These are phyloP conservation scores for Suillus ampliporus DNA, from an alignment of 768 basidiomycete genomes.

Conservation along the genomic window DNA sequence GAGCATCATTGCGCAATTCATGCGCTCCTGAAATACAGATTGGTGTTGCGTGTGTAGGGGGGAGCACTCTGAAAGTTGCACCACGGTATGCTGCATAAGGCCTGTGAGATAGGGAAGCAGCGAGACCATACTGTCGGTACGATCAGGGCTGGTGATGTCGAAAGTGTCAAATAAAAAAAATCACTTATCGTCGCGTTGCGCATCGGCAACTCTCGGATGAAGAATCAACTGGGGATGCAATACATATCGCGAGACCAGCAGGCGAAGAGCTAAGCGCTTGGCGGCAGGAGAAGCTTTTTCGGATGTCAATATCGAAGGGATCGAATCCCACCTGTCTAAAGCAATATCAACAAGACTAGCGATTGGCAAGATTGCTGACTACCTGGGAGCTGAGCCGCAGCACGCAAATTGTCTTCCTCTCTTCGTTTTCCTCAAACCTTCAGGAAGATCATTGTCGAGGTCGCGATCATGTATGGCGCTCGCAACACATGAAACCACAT, in stretches of 20 bases:
- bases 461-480: slow-evolving; percentile 24
- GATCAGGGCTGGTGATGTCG: background rate
- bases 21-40: slow-evolving; percentile 28
- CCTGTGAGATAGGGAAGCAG: slow-evolving; percentile 1
- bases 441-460: slow-evolving; percentile 23
- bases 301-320: slow-evolving; percentile 53
- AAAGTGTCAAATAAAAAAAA: background rate
- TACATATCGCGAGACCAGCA: slow-evolving; percentile 62
- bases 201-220: background rate
- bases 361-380: slow-evolving; percentile 5
- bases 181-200: background rate
- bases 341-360: slow-evolving; percentile 16
- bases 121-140: background rate
- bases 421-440: slow-evolving; percentile 45
- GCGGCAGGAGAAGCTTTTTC: slow-evolving; percentile 61
- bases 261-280: slow-evolving; percentile 58
- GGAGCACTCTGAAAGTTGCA: slow-evolving; percentile 9
- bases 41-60: slow-evolving; percentile 4
- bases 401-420: slow-evolving; percentile 57
- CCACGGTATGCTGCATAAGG: slow-evolving; percentile 10
- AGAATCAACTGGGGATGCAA: slow-evolving; percentile 49
- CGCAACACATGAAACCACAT: slow-evolving; percentile 39
- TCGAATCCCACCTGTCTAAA: slow-evolving; percentile 59
- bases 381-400: slow-evolving; percentile 76
- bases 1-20: slow-evolving; percentile 41